A percentile compares a stretch with the other conserved stretches of the same genome.
Conservation (phyloP, 768 basidiomycete species). For the Termitomyces titanicus region DNA sequence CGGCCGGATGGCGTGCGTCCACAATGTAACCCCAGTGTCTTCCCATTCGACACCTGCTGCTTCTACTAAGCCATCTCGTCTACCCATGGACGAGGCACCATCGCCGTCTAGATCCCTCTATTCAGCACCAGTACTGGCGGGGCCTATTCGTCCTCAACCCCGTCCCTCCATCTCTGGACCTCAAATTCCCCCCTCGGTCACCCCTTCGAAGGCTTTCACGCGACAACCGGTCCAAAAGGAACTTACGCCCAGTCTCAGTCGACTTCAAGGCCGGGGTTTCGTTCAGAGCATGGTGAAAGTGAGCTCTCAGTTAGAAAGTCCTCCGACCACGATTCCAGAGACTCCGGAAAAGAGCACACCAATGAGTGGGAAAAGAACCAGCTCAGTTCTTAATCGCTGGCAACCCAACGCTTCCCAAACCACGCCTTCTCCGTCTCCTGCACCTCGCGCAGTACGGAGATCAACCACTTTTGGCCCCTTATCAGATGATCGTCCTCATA, state of each 20-base stretch:
- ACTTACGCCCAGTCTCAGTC: slow-evolving; percentile 76
- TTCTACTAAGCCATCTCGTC: slow-evolving; percentile 22
- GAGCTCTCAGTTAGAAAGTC: slow-evolving; percentile 49
- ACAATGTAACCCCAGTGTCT: slow-evolving; percentile 4
- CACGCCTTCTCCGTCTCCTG: slow-evolving; percentile 35
- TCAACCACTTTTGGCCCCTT: slow-evolving; percentile 31
- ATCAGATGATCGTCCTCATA: slow-evolving; percentile 20
- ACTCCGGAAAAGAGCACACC: slow-evolving; percentile 30
- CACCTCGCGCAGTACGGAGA: slow-evolving; percentile 37
- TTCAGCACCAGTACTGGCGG: slow-evolving; percentile 41
- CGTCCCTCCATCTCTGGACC: slow-evolving; percentile 41
- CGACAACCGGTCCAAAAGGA: slow-evolving; percentile 59
- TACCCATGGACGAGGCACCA: slow-evolving; percentile 19
- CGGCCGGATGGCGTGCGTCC: not conserved
- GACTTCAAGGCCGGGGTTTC: slow-evolving; percentile 82
- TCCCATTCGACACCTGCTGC: slow-evolving; percentile 7
- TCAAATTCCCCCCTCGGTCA: slow-evolving; percentile 38
- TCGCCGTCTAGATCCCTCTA: slow-evolving; percentile 33
- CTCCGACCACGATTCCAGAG: slow-evolving; percentile 29
- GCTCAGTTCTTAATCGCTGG: slow-evolving; percentile 74
- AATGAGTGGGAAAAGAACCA: slow-evolving; percentile 31
- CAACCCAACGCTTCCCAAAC: slow-evolving; percentile 33
- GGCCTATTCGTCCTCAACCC: slow-evolving; percentile 49
- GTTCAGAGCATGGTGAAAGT: slow-evolving; percentile 80
- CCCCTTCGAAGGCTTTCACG: slow-evolving; percentile 57